Evolutionary conservation across 176 grass and related monocot genomes (phyloP).

Genomic region (Tillandsia leiboldiana): DNA sequence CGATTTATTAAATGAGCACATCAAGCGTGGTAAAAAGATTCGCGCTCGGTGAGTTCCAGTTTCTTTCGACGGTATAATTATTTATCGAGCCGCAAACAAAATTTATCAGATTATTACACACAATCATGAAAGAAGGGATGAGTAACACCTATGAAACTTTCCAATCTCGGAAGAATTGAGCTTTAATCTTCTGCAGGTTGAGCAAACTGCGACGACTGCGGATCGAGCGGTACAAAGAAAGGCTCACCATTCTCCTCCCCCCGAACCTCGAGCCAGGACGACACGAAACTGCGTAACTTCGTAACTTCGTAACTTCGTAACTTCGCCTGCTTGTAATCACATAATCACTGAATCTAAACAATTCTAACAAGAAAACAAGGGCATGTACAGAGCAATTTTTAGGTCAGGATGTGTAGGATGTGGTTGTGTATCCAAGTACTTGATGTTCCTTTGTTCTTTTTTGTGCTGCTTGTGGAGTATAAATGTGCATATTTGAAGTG

Average conservation of each 20-base stretch:
- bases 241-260: conserved; percentile 62
- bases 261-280: conserved; percentile 36
- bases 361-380: no score
- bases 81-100: neutral
- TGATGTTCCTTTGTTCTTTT: no score
- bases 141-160: no score
- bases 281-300: conserved; percentile 27
- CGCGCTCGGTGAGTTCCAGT: conserved; percentile 30
- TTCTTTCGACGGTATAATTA: conserved; percentile 1
- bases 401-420: no score
- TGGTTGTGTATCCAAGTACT: no score
- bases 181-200: conserved; percentile 35
- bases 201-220: conserved; percentile 40
- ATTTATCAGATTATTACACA: neutral
- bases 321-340: neutral
- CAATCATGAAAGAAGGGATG: neutral
- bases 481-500: no score
- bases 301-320: conserved; percentile 29
- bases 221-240: conserved; percentile 80
- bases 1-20: conserved; percentile 46
- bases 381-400: no score
- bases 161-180: no score
- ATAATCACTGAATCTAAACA: neutral
- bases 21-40: conserved; percentile 47
- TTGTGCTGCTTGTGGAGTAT: no score